Evolutionary conservation across 2,329 filamentous ascomycete species (phyloP).

Genomic region (Pseudocercospora crystallina): DNA sequence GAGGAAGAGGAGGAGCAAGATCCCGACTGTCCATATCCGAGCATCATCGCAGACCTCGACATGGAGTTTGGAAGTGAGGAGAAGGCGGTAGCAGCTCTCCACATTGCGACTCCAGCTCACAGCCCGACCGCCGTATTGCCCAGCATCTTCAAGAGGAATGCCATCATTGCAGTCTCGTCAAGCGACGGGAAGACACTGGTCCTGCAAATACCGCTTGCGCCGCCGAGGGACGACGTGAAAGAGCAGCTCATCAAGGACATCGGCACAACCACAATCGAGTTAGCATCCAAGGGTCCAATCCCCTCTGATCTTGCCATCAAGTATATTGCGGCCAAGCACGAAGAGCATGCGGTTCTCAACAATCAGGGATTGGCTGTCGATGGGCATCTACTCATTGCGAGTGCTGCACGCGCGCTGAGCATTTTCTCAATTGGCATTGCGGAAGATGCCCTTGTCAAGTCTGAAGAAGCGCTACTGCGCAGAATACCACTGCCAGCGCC

Average conservation of each 20-base stretch:
- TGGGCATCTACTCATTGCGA: constrained; percentile 20
- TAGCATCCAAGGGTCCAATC: constrained; percentile 8
- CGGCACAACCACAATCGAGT: constrained; percentile 6
- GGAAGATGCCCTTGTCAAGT: constrained; percentile 16
- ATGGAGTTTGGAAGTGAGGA: constrained; percentile 56
- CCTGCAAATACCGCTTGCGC: constrained; percentile 55
- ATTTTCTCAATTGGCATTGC: constrained; percentile 27
- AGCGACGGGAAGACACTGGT: constrained; percentile 58
- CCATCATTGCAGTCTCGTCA: constrained; percentile 55
- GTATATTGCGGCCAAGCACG: constrained; percentile 16
- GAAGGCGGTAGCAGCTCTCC: constrained; percentile 49
- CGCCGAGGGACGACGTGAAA: constrained; percentile 39
- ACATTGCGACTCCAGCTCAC: constrained; percentile 11
- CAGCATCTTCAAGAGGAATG: constrained; percentile 33
- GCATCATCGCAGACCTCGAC: constrained; percentile 56
- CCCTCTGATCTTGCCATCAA: constrained; percentile 18
- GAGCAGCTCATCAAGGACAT: constrained; percentile 23
- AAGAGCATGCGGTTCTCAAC: constrained; percentile 4
- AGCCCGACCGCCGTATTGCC: constrained; percentile 10
- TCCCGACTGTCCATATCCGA: constrained; percentile 54
- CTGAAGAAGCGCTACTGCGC: constrained; percentile 13
- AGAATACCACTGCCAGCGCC: constrained; percentile 19
- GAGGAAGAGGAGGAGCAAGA: constrained; percentile 60
- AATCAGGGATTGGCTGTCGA: constrained; percentile 11
- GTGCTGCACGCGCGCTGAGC: constrained; percentile 19